phyloP scores from a whole-genome alignment of 257 asterid genomes.

The Solanum peruvianum region DNA sequence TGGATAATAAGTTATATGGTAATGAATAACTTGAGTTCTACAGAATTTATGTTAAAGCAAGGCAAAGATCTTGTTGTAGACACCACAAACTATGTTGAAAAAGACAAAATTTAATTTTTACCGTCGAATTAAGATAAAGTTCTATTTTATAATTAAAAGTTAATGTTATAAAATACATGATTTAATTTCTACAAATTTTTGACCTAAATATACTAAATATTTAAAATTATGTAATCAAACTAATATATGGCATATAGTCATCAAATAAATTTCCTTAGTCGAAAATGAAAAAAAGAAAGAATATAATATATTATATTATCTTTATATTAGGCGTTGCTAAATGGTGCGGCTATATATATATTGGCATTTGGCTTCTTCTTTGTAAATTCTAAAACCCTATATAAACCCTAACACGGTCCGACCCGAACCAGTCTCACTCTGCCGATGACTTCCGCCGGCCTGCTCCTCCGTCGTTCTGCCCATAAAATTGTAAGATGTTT shows the following conservation, averaged over 20 bases:
- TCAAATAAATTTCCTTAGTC: too few relatives aligned
- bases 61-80: too few relatives aligned
- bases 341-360: not conserved
- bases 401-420: not conserved
- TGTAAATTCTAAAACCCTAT: not conserved
- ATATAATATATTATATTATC: too few relatives aligned
- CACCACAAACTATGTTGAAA: not conserved
- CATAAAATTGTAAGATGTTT: conserved; percentile 18
- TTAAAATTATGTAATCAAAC: not conserved
- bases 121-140: not conserved
- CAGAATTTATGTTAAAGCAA: not conserved
- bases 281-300: not conserved
- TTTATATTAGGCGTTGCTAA: not conserved
- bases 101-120: too few relatives aligned
- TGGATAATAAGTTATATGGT: not conserved
- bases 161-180: not conserved
- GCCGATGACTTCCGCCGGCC: conserved; percentile 34
- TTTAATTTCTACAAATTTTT: too few relatives aligned
- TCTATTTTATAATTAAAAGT: too few relatives aligned
- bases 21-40: not conserved
- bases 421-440: not conserved
- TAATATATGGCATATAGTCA: too few relatives aligned
- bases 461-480: conserved; percentile 43
- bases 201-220: not conserved
- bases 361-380: not conserved